Evolutionary conservation across 371 early-diverging fungal genomes (phyloP), one percentile per base, ranked within the genome.

Genomic region (Mortierella sp.): DNA sequence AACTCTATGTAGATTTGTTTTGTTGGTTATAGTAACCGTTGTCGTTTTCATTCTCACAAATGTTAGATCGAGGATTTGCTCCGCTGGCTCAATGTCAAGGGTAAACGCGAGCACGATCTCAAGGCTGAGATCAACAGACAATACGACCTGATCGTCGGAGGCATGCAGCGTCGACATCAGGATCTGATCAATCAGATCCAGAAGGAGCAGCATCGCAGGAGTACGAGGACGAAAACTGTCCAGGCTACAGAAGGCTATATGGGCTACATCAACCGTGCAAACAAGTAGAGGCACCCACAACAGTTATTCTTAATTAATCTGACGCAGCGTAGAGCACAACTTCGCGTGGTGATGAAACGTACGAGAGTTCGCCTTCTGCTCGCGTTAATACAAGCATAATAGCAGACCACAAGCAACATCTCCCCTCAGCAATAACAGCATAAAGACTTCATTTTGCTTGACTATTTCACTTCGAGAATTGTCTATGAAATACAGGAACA

Each of bases 11-110:
- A n/a, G n/a, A n/a, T n/a, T n/a, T n/a, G n/a, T n/a, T n/a, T n/a
- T n/a, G n/a, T n/a, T n/a, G n/a, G n/a, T n/a, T n/a, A n/a, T n/a
- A n/a, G n/a, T n/a, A n/a, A n/a, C n/a, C n/a, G n/a, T n/a, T n/a
- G n/a, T n/a, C 8, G 2, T 42, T 39, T 28, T 57, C 23, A 30
- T 50, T 27, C 34, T 11, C 11, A 19, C 30, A 37, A 30, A 30
- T n/a, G n/a, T n/a, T 44, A 90, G 88, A 44, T 94, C 19, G 91
- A 93, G 14, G 56, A 65, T 8, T 72, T 95, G 34, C 47, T 90
- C 62, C 68, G 72, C 12, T 95, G 95, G 94, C 80, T 95, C 39
- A 93, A 93, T 70, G 79, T 85, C 14, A 87, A 91, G 28, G 96
- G 96, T 43, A 64, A 82, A 11, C 86, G 94, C 6, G 96, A 95